phyloP scores from a whole-genome alignment of 2,329 filamentous ascomycete species.

The Thelonectria discophora region DNA sequence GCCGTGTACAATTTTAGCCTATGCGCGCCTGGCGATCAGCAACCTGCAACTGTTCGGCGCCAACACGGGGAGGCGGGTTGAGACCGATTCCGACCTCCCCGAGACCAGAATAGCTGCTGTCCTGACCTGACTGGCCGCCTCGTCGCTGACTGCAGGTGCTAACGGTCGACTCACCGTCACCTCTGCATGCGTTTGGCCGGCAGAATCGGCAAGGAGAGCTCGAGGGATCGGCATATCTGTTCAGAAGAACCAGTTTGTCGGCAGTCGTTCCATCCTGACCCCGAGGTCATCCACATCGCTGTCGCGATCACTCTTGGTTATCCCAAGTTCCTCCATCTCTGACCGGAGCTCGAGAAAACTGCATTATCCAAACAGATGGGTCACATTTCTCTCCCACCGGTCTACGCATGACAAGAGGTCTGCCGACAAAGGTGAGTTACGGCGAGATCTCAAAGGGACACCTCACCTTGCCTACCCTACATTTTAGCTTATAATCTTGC shows the following conservation, averaged over 20 bases:
- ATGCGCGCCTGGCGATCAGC: not conserved
- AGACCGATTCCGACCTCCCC: not conserved
- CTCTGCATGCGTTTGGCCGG: not conserved
- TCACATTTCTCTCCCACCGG: too few relatives aligned
- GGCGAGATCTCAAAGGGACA: not conserved
- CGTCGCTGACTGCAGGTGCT: not conserved
- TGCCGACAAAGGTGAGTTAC: not conserved
- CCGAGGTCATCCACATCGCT: too few relatives aligned
- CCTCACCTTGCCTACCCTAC: constrained; percentile 5
- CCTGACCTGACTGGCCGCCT: too few relatives aligned
- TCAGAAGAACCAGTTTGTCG: not conserved
- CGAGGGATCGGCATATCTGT: not conserved
- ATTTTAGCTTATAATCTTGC: not conserved
- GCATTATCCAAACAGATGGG: not conserved
- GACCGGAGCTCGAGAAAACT: not conserved
- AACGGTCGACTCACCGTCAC: not conserved
- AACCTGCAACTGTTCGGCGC: not conserved
- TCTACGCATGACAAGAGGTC: not conserved
- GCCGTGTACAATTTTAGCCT: not conserved
- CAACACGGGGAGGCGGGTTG: not conserved
- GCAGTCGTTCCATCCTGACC: not conserved
- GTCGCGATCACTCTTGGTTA: not conserved
- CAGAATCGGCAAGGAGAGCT: not conserved
- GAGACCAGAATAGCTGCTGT: not conserved
- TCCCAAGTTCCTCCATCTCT: not conserved